A percentile compares a stretch with the other conserved stretches of the same genome.
Conservation (phyloP, 257 asterid genomes). For the Ilex aquifolium region DNA sequence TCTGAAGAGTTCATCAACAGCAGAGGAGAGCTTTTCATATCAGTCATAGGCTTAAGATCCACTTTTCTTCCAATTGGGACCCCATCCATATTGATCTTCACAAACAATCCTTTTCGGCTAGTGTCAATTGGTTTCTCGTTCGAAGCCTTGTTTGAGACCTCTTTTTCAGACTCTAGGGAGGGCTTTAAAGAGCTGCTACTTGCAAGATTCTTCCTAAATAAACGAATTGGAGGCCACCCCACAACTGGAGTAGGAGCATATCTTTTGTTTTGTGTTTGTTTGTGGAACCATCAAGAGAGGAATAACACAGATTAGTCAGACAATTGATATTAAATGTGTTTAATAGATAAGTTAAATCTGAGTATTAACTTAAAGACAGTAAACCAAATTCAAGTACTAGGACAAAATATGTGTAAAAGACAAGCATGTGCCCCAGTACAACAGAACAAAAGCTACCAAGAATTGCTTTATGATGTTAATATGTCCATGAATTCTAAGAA, state of each 20-base stretch:
- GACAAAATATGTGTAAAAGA: too few species aligned
- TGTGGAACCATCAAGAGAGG: background rate
- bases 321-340: background rate
- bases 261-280: conserved; percentile 23
- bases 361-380: too few species aligned
- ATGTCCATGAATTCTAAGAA: too few species aligned
- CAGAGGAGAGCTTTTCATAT: conserved; percentile 67
- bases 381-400: too few species aligned
- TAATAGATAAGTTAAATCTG: background rate
- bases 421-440: too few species aligned
- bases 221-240: conserved; percentile 97
- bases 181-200: conserved; percentile 41
- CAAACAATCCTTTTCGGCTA: conserved; percentile 46
- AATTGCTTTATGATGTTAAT: too few species aligned
- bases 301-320: too few species aligned
- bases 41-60: conserved; percentile 70
- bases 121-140: conserved; percentile 32
- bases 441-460: too few species aligned
- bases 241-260: conserved; percentile 79
- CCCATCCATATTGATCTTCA: conserved; percentile 97
- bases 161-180: conserved; percentile 30
- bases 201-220: conserved; percentile 66
- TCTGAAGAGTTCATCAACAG: conserved; percentile 78
- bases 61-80: conserved; percentile 91
- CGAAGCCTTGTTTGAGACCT: conserved; percentile 22